phyloP scores from a whole-genome alignment of 352 stramenopile genomes.

The Pythium grandisporangium region DNA sequence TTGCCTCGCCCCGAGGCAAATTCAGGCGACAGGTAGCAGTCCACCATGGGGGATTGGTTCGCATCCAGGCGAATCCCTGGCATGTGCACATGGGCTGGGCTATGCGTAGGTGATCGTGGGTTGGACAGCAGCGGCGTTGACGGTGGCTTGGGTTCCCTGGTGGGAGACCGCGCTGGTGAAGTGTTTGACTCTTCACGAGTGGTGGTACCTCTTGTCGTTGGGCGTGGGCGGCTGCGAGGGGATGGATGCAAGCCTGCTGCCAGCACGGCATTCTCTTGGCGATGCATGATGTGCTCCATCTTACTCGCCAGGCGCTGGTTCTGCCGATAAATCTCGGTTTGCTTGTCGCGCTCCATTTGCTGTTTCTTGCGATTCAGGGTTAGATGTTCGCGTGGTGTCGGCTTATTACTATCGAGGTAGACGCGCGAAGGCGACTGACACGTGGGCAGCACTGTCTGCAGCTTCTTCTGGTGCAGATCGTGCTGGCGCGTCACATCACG shows the following conservation, averaged over 20 bases:
- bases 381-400: slow-evolving; percentile 31
- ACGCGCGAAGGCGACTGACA: slow-evolving; percentile 47
- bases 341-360: slow-evolving; percentile 50
- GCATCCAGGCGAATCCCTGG: slow-evolving; percentile 59
- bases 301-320: slow-evolving; percentile 64
- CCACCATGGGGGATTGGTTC: slow-evolving; percentile 57
- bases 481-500: slow-evolving; percentile 56
- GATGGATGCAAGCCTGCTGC: slow-evolving; percentile 26
- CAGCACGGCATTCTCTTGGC: slow-evolving; percentile 50
- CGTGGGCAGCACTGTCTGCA: slow-evolving; percentile 49
- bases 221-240: no score
- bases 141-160: no score
- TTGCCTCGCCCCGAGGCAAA: slow-evolving; percentile 43
- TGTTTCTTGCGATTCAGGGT: slow-evolving; percentile 43
- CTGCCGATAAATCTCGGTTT: slow-evolving; percentile 50
- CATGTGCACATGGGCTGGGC: slow-evolving; percentile 46
- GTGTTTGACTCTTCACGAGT: no score
- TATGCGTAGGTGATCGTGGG: slow-evolving; percentile 11
- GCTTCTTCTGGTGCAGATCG: slow-evolving; percentile 51
- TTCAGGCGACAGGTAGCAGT: slow-evolving; percentile 68
- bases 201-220: no score
- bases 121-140: not conserved
- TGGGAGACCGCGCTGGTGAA: no score
- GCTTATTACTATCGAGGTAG: slow-evolving; percentile 51
- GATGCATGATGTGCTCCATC: slow-evolving; percentile 62